Percentiles rank a stretch among this genome's conserved stretches.
Conservation (phyloP, 2,329 filamentous ascomycete genomes). For the Incumbomyces lentus region DNA sequence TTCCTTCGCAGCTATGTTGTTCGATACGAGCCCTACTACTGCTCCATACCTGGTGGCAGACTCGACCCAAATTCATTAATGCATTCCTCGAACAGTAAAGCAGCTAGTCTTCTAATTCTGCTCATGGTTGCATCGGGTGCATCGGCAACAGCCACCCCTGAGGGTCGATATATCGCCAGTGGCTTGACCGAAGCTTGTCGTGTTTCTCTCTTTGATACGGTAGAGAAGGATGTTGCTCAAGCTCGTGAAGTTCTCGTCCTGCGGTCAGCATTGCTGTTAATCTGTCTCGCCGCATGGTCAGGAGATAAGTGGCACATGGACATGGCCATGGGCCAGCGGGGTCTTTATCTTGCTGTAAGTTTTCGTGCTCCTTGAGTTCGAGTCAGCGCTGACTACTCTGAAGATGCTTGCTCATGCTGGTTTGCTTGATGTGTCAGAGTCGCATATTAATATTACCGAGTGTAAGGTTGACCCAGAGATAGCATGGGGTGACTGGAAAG, state of each 20-base stretch:
- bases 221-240: conserved; percentile 61
- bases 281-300: conserved; percentile 59
- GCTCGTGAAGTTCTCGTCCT: conserved; percentile 55
- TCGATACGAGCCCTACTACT: conserved; percentile 56
- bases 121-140: conserved; percentile 66
- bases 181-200: conserved; percentile 61
- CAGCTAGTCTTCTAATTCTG: conserved; percentile 54
- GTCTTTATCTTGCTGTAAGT: conserved; percentile 58
- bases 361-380: neutral
- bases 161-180: conserved; percentile 55
- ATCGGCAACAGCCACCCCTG: conserved; percentile 53
- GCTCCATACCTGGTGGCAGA: conserved; percentile 48
- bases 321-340: conserved; percentile 61
- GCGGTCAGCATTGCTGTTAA: conserved; percentile 57
- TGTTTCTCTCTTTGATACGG: conserved; percentile 60
- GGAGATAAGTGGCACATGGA: conserved; percentile 72
- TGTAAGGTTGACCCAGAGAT: conserved; percentile 37
- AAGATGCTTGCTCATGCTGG: conserved; percentile 61
- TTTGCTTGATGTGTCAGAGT: conserved; percentile 47
- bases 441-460: conserved; percentile 36
- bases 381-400: conserved; percentile 5
- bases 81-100: conserved; percentile 50
- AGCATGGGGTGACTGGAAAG: conserved; percentile 55
- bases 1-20: conserved; percentile 58
- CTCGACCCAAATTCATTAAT: conserved; percentile 60